Base-by-base conservation (phyloP, 495 filamentous ascomycete genomes). In the Trichoderma parareesei region DNA sequence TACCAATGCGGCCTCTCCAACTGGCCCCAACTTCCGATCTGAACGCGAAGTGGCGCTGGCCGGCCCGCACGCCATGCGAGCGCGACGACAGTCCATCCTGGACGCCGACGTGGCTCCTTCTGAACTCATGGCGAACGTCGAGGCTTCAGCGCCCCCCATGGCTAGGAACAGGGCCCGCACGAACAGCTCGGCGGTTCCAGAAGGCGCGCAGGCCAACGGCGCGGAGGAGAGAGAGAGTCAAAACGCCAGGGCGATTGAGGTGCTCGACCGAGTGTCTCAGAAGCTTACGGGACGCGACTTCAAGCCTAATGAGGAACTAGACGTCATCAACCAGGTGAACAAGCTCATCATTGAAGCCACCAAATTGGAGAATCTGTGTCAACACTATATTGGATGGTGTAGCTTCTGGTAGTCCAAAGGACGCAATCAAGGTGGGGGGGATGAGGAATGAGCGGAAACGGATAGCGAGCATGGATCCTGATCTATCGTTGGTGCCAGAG, bases 351-450 rank as follows among this genome's bases (percentile, higher is more conserved):
- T 87, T 42, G 93, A 99, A 77, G 95, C 95, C 20, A 98, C 94
- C 6, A 97, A 91, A 69, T 80, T 97, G 57, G 95, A 98, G 81
- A 98, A 98, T 77, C 81, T 99, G 65, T 98, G 95, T 72, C 94
- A 97, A 78, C 94, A 98, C 78, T 99, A 97, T 75, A 97, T 98
- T 66, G 94, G 93, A 63, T 95, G 92, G 91, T 96, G 91, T 75
- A 92, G 89, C 76, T 95, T 93, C 82, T 93, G 91, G 90, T 95
- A 75, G 63, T 37, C n/a, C n/a, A 55, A 16, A 16, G 48, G 48
- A 42, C 6, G 2, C 5, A 27, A 2, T 10, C 16, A 49, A 4
- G 20, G 10, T 5, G 4, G n/a, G 46, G 3, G 5, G n/a, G 5
- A 18, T 49, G 46, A 16, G 40, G 2, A 41, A 1, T 49, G 5